Conservation (phyloP, 257 asterid species). For the Euphrasia confusa region DNA sequence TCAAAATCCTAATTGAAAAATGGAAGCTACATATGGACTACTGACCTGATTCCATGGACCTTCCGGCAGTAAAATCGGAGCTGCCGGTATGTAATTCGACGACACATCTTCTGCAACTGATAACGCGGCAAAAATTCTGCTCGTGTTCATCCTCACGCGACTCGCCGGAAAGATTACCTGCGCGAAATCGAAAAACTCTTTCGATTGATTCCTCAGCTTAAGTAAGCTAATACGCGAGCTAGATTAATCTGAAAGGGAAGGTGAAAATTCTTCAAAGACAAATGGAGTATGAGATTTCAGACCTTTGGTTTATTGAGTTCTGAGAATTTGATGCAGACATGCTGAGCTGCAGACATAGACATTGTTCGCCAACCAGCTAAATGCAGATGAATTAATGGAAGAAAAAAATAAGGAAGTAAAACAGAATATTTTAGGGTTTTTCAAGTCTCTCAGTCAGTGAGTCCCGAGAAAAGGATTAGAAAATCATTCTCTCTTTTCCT, state of each 20-base stretch:
- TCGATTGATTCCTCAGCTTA: background rate
- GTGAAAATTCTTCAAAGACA: background rate
- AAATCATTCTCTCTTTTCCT: too few relatives aligned
- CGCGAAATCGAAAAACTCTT: conserved; percentile 6
- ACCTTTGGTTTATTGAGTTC: conserved; percentile 40
- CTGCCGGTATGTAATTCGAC: conserved; percentile 73
- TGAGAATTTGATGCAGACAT: conserved; percentile 33
- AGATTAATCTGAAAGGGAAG: background rate
- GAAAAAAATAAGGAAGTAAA: background rate
- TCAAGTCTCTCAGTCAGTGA: background rate
- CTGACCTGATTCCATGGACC: conserved; percentile 87
- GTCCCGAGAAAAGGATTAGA: too few relatives aligned
- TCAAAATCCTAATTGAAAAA: background rate
- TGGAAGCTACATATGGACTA: background rate
- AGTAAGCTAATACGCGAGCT: conserved; percentile 1
- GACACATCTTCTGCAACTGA: conserved; percentile 44
- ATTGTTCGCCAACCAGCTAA: conserved; percentile 22
- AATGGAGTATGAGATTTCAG: conserved; percentile 15
- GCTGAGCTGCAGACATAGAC: conserved; percentile 41
- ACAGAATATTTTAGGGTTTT: conserved; percentile 26
- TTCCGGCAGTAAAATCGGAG: conserved; percentile 79
- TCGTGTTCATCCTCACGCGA: conserved; percentile 28
- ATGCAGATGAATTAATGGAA: background rate
- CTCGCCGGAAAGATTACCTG: conserved; percentile 34
- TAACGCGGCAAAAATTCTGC: conserved; percentile 43